Evolutionary conservation across 495 filamentous ascomycete genomes (phyloP).

Genomic region (Penicilliopsis zonata): DNA sequence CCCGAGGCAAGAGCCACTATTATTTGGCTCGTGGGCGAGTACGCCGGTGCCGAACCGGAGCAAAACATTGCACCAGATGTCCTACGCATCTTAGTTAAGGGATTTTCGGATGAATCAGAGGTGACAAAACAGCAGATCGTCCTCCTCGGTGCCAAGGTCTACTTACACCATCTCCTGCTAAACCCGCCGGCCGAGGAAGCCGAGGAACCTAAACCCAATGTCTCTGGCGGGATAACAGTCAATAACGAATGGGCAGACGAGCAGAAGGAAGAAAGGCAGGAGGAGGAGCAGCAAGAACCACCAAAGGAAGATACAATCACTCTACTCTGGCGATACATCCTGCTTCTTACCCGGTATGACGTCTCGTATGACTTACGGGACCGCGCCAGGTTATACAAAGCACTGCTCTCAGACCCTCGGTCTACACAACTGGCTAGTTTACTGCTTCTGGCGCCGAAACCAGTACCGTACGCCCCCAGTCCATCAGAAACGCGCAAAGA

Average conservation of each 20-base stretch:
- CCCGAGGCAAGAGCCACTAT: conserved; percentile 83
- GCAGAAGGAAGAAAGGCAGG: conserved; percentile 19
- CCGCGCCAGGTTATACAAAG: conserved; percentile 75
- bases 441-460: conserved; percentile 86
- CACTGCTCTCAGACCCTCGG: conserved; percentile 60
- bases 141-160: conserved; percentile 85
- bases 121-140: conserved; percentile 83
- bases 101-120: conserved; percentile 74
- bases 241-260: conserved; percentile 33
- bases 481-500: conserved; percentile 70
- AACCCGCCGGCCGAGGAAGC: conserved; percentile 36
- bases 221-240: too few species aligned
- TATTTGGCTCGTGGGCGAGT: conserved; percentile 96
- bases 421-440: conserved; percentile 78
- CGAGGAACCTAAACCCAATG: conserved; percentile 16
- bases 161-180: conserved; percentile 62
- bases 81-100: conserved; percentile 74
- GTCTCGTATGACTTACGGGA: conserved; percentile 91
- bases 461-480: conserved; percentile 74
- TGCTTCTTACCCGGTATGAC: conserved; percentile 81
- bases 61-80: conserved; percentile 90
- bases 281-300: conserved; percentile 9
- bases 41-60: conserved; percentile 62
- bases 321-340: conserved; percentile 70
- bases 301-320: conserved; percentile 48